Evolutionary conservation across 108 stramenopile genomes (phyloP).

Genomic region (Skeletonema grethae): DNA sequence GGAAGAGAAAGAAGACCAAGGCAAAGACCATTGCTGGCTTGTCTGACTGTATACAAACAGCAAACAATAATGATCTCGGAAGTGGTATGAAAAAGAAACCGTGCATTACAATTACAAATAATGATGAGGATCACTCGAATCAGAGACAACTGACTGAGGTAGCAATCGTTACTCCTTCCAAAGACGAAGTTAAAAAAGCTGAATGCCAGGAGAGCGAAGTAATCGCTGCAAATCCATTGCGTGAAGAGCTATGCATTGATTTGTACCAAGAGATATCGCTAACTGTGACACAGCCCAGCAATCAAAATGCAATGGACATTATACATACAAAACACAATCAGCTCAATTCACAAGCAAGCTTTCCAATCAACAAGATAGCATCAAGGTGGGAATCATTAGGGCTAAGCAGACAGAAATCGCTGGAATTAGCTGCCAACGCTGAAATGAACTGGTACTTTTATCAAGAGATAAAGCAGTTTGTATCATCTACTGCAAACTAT

Average conservation of each 20-base stretch:
- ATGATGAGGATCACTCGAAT: too few species aligned
- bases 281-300: neutral
- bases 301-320: neutral
- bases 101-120: neutral
- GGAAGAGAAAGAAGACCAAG: neutral
- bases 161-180: neutral
- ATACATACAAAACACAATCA: neutral
- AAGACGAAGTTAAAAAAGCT: neutral
- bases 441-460: constrained; percentile 30
- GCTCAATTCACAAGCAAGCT: neutral
- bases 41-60: neutral
- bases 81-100: neutral
- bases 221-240: neutral
- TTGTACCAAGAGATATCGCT: neutral
- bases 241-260: neutral
- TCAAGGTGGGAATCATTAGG: constrained; percentile 33
- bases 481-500: constrained; percentile 5
- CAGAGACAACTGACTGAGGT: neutral
- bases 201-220: neutral
- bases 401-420: constrained; percentile 20
- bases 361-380: constrained; percentile 14
- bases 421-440: constrained; percentile 27
- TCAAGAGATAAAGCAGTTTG: constrained; percentile 11
- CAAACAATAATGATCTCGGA: neutral
- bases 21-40: neutral